A percentile compares a stretch with the other conserved stretches of the same genome.
phyloP scores from a whole-genome alignment of 2,329 filamentous ascomycete genomes.

The Beauveria australis region DNA sequence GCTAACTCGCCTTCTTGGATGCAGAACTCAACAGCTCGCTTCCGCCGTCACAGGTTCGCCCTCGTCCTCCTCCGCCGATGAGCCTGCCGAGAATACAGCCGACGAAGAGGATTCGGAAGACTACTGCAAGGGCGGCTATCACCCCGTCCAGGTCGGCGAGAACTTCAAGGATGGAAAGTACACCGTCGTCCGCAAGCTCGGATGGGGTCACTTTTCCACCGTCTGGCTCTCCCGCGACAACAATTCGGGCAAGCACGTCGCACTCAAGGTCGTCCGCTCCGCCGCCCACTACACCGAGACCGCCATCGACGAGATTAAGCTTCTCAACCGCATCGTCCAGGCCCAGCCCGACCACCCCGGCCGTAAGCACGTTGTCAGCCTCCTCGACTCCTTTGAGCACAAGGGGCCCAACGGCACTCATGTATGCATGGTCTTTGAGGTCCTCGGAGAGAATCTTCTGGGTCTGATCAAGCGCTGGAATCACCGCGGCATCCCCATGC shows the following conservation, averaged over 20 bases:
- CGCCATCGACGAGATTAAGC: conserved; percentile 96
- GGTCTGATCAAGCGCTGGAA: conserved; percentile 98
- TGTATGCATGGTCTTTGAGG: conserved; percentile 99
- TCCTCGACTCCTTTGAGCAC: conserved; percentile 95
- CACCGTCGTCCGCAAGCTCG: conserved; percentile 89
- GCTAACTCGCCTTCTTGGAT: conserved; percentile 13
- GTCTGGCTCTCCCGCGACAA: conserved; percentile 84
- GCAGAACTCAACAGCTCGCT: conserved; percentile 47
- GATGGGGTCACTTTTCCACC: conserved; percentile 99
- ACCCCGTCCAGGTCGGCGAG: conserved; percentile 89
- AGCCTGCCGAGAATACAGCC: conserved; percentile 81
- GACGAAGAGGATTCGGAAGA: conserved; percentile 99
- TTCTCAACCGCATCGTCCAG: conserved; percentile 92
- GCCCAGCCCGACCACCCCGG: conserved; percentile 93
- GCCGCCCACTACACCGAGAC: conserved; percentile 98
- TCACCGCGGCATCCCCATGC: conserved; percentile 92
- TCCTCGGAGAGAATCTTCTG: conserved; percentile 87
- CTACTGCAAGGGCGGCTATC: conserved; percentile 98
- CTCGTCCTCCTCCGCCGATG: conserved; percentile 71
- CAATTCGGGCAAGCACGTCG: conserved; percentile 83
- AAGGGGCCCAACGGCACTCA: conserved; percentile 94
- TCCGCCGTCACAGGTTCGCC: conserved; percentile 62
- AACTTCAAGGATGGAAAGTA: conserved; percentile 97
- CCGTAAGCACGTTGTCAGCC: conserved; percentile 87
- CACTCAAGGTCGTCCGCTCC: conserved; percentile 93